phyloP scores from a whole-genome alignment of 495 filamentous ascomycete species.

The Peziza echinospora region DNA sequence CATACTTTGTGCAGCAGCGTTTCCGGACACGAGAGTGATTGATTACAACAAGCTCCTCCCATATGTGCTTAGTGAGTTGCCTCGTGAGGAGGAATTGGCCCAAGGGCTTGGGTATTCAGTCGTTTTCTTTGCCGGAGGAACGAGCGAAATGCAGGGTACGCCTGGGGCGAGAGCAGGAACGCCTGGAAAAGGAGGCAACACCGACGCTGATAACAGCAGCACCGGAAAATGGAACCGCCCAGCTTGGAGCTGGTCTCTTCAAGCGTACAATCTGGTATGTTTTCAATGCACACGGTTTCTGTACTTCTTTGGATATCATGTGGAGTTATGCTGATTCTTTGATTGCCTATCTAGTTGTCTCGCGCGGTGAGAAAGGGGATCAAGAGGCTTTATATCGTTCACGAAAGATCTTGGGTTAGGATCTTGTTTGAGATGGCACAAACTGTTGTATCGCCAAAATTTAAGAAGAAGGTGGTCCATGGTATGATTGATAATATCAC shows the following conservation, averaged over 20 bases:
- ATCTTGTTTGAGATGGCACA: slow-evolving; percentile 35
- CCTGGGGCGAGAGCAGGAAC: slow-evolving; percentile 1
- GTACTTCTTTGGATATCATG: background rate
- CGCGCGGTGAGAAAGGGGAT: slow-evolving; percentile 32
- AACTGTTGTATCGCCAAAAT: slow-evolving; percentile 35
- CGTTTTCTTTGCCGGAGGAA: slow-evolving; percentile 33
- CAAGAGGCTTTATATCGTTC: slow-evolving; percentile 33
- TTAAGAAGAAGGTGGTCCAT: slow-evolving; percentile 33
- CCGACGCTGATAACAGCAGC: slow-evolving; percentile 15
- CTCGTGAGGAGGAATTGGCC: slow-evolving; percentile 31
- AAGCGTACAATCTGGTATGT: slow-evolving; percentile 30
- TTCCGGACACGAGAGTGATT: slow-evolving; percentile 28
- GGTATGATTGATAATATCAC: too few species aligned
- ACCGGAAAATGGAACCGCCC: slow-evolving; percentile 25
- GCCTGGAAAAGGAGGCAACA: slow-evolving; percentile 9
- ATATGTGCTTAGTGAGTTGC: slow-evolving; percentile 32
- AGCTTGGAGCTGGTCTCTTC: slow-evolving; percentile 36
- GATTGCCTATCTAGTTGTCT: slow-evolving; percentile 18
- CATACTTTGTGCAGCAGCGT: slow-evolving; percentile 33
- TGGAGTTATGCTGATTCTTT: background rate
- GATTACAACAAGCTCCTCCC: slow-evolving; percentile 35
- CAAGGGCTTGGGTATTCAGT: slow-evolving; percentile 32
- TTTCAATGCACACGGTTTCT: slow-evolving; percentile 1
- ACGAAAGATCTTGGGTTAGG: slow-evolving; percentile 34
- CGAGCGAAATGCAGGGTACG: slow-evolving; percentile 12